Base-by-base conservation (phyloP, 768 basidiomycete species). In the Psilocybe cubensis region DNA sequence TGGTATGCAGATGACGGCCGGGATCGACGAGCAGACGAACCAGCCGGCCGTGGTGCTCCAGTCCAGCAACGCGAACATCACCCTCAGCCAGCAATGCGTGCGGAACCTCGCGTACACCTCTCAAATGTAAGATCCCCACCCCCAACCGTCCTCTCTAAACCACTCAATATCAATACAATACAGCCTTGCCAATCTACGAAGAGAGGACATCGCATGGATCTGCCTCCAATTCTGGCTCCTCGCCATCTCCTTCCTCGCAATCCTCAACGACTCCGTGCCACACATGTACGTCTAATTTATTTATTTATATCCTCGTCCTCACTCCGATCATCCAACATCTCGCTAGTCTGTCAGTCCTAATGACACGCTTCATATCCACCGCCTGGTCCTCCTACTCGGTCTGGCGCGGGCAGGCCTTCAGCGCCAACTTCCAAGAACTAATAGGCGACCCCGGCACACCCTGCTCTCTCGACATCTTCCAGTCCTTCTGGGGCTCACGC, bases 211-310 rank as follows among this genome's bases (percentile, higher is more conserved):
- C 6, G 71, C 79, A 1, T 72, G 78, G 59, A 69, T 84, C 20
- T 68, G 74, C 33, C 66, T 82, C 1, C 83, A 86, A 59, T 79
- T 84, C 63, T 86, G 83, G 82, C 72, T 86, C 5, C 71, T 85
- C 23, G 74, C 70, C 0, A 75, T 85, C 25, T 80, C 82, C n/a
- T 59, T 79, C n/a, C 66, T 79, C 25, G 80, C 79, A 2, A 76
- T 85, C 55, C 58, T 79, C 17, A 74, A 74, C 33, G 79, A 83
- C 55, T 85, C 83, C 1, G 76, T 83, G 2, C 81, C 85, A 17
- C 84, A 86, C 62, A 67, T 79, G 83, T 84, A 60, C 53, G 79
- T 64, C 33, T n/a, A n/a, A 35, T 18, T 11, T 33, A 54, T 24
- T 48, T 14, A 31, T 31, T n/a, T 8, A 24, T 50, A 5, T 42